phyloP scores from a whole-genome alignment of 805 yeast genomes.

The Cyberlindnera petersonii region DNA sequence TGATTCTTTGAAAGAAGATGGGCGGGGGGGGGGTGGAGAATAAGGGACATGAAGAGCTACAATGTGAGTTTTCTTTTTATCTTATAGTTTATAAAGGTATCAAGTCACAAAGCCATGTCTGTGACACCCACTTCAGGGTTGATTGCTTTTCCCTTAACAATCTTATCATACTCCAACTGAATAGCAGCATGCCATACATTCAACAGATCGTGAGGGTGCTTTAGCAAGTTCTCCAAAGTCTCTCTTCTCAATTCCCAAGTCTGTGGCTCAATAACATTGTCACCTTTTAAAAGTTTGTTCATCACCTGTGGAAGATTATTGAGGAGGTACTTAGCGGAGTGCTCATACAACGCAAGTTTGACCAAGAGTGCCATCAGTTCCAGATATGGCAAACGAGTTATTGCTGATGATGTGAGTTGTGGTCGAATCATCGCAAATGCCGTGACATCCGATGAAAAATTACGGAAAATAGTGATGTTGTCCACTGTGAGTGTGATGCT shows the following conservation, averaged over 20 bases:
- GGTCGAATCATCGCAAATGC: conserved; percentile 12
- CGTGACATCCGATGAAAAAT: conserved; percentile 9
- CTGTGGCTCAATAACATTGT: conserved; percentile 20
- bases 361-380: conserved; percentile 20
- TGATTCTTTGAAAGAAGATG: no score
- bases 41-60: no score
- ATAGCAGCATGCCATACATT: conserved; percentile 22
- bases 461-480: conserved; percentile 15
- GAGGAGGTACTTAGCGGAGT: conserved; percentile 16
- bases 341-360: conserved; percentile 8
- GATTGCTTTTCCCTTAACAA: conserved; percentile 14
- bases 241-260: conserved; percentile 18
- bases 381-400: conserved; percentile 21
- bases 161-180: conserved; percentile 11
- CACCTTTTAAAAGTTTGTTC: conserved; percentile 22
- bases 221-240: conserved; percentile 19
- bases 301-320: conserved; percentile 22
- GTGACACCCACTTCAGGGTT: conserved; percentile 13
- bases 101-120: conserved; percentile 9
- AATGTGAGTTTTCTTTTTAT: neutral
- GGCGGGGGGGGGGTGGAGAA: no score
- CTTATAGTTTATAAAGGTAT: neutral
- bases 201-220: conserved; percentile 13
- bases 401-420: conserved; percentile 7
- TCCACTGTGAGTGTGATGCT: conserved; percentile 9